Evolutionary conservation across 768 basidiomycete genomes (phyloP).

Genomic region (Rhodotorula toruloides): DNA sequence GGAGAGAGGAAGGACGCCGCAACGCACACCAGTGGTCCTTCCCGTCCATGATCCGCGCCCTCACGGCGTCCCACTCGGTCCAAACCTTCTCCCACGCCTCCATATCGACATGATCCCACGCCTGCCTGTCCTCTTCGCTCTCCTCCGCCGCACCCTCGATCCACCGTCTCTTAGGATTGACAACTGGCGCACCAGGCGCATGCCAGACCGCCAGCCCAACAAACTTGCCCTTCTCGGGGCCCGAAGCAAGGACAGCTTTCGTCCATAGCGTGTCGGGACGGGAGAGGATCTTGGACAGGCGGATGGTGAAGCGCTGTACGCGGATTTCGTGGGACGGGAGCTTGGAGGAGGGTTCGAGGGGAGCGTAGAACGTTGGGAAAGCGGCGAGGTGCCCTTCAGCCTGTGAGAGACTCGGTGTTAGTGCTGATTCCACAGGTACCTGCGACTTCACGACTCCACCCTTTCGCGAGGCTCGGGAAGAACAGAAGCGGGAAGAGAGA

Average conservation of each 20-base stretch:
- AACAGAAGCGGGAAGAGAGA: not conserved
- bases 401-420: no score
- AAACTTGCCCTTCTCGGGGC: not conserved
- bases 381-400: constrained; percentile 13
- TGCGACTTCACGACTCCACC: no score
- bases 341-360: not conserved
- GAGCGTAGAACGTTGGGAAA: constrained; percentile 16
- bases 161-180: constrained; percentile 11
- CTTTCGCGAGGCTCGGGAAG: no score
- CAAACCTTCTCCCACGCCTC: constrained; percentile 10
- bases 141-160: constrained; percentile 1
- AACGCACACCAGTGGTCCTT: constrained; percentile 24
- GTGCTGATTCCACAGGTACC: no score
- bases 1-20: not conserved
- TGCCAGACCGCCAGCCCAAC: constrained; percentile 24
- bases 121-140: constrained; percentile 7
- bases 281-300: not conserved
- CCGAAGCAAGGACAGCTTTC: constrained; percentile 22
- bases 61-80: constrained; percentile 22
- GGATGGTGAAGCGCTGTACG: constrained; percentile 10
- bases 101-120: not conserved
- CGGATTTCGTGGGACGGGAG: constrained; percentile 20
- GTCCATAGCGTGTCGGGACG: not conserved
- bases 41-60: constrained; percentile 6
- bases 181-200: not conserved